Evolutionary conservation across 2,329 filamentous ascomycete genomes (phyloP).

Genomic region (Ascomycota sp.): DNA sequence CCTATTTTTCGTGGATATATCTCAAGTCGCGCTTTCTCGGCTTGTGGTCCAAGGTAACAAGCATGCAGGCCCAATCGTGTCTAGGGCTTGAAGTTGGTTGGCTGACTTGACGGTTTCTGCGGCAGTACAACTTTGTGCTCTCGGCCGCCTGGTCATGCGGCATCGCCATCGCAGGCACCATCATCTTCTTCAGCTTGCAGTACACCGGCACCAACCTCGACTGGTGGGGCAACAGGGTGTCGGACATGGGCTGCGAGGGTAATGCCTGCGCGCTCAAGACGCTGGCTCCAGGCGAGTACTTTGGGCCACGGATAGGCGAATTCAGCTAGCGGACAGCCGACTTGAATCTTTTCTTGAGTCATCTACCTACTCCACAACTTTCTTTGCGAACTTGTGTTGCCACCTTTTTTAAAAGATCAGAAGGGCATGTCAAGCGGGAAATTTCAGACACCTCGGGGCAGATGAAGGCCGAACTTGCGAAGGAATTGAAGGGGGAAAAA

Average conservation of each 20-base stretch:
- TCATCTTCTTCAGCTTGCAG: conserved; percentile 32
- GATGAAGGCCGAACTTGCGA: too few relatives aligned
- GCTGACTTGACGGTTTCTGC: too few relatives aligned
- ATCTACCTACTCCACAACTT: too few relatives aligned
- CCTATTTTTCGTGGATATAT: conserved; percentile 30
- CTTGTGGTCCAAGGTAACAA: conserved; percentile 32
- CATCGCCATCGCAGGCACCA: conserved; percentile 27
- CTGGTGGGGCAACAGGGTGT: conserved; percentile 28
- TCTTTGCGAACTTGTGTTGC: too few relatives aligned
- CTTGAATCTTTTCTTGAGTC: too few relatives aligned
- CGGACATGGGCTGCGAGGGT: conserved; percentile 20
- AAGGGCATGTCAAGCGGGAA: too few relatives aligned
- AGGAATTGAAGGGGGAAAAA: too few relatives aligned
- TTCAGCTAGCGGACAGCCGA: too few relatives aligned
- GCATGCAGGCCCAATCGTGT: too few relatives aligned
- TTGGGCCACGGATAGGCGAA: conserved; percentile 18
- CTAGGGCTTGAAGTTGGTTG: too few relatives aligned
- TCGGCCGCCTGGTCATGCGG: conserved; percentile 28
- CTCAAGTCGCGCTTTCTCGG: conserved; percentile 25
- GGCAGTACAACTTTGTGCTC: conserved; percentile 31
- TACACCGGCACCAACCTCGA: conserved; percentile 19
- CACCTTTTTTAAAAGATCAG: too few relatives aligned
- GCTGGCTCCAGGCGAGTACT: conserved; percentile 15
- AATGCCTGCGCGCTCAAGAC: conserved; percentile 16
- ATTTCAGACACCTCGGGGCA: too few relatives aligned